phyloP scores from a whole-genome alignment of 2,329 filamentous ascomycete species.

The Trichophyton verrucosum region DNA sequence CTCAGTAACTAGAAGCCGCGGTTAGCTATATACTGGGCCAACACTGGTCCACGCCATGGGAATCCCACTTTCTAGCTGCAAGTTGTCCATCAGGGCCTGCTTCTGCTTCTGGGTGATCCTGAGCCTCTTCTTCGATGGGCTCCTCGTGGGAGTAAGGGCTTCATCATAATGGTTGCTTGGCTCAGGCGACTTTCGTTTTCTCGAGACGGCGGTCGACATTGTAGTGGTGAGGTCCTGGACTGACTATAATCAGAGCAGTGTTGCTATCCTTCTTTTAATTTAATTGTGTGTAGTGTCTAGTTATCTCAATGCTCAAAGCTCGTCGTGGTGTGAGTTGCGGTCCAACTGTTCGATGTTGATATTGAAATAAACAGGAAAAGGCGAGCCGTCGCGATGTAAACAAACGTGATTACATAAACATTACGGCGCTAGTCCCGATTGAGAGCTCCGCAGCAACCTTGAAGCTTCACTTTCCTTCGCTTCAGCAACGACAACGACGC shows the following conservation, averaged over 20 bases:
- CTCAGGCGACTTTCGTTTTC: conserved; percentile 32
- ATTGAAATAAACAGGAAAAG: not conserved
- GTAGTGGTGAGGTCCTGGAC: not conserved
- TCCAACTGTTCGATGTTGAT: not conserved
- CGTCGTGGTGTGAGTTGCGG: not conserved
- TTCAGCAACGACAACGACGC: not conserved
- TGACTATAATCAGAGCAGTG: too few species aligned
- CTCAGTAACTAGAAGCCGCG: conserved; percentile 55
- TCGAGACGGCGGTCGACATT: conserved; percentile 26
- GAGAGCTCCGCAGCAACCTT: conserved; percentile 5
- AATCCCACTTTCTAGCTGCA: conserved; percentile 69
- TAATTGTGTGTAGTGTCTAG: not conserved
- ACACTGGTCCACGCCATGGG: not conserved
- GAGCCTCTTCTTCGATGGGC: conserved; percentile 51
- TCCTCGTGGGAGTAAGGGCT: conserved; percentile 36
- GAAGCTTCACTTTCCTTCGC: not conserved
- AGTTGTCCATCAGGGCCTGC: conserved; percentile 74
- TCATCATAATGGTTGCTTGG: conserved; percentile 29
- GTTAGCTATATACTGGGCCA: conserved; percentile 14
- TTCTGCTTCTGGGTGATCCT: conserved; percentile 62
- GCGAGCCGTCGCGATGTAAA: conserved; percentile 9
- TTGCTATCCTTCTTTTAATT: not conserved
- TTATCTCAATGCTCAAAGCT: not conserved
- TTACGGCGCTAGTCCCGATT: conserved; percentile 5
- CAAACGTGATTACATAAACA: conserved; percentile 7